Evolutionary conservation across 129 eudicot genomes (phyloP).

Genomic region (Helianthus annuus): HanXRQr2.0-SUNRISE NC_035436.2:43232947-43233446

Average conservation of each 20-base stretch:
- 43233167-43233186: slow-evolving; percentile 92
- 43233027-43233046: slow-evolving; percentile 83
- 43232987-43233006: slow-evolving; percentile 74
- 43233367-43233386: too few relatives aligned
- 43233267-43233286: background rate
- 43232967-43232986: slow-evolving; percentile 87
- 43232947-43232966: slow-evolving; percentile 80
- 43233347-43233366: too few relatives aligned
- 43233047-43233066: slow-evolving; percentile 75
- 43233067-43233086: slow-evolving; percentile 85
- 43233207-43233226: slow-evolving; percentile 71
- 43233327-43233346: background rate
- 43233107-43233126: slow-evolving; percentile 90
- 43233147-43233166: slow-evolving; percentile 81
- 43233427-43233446: too few relatives aligned
- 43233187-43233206: slow-evolving; percentile 94
- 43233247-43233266: slow-evolving; percentile 99
- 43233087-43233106: slow-evolving; percentile 79
- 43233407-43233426: too few relatives aligned
- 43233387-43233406: too few relatives aligned
- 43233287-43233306: background rate
- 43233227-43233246: slow-evolving; percentile 77
- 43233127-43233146: slow-evolving; percentile 86
- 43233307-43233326: too few relatives aligned
- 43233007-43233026: slow-evolving; percentile 83